These are phyloP conservation scores for Exophiala spinifera DNA, from an alignment of 2,329 filamentous ascomycete genomes.

Conservation along the genomic window DNA sequence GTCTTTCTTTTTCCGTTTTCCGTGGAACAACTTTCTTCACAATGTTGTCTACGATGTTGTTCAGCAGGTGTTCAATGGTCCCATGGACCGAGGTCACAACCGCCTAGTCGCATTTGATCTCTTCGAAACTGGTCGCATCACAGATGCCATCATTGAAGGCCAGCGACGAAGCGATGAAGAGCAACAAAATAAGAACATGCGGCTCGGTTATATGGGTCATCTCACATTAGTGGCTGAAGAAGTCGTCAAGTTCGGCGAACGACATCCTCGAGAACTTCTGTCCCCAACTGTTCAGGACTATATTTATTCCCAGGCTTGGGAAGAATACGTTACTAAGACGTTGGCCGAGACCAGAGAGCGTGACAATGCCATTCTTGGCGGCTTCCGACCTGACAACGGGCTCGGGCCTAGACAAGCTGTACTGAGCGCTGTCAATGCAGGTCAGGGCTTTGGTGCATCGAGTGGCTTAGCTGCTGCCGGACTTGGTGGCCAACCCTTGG, in stretches of 20 bases:
- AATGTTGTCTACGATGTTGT: slow-evolving; percentile 99
- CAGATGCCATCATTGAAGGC: slow-evolving; percentile 85
- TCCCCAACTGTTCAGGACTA: slow-evolving; percentile 81
- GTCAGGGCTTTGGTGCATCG: slow-evolving; percentile 58
- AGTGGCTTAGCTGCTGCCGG: slow-evolving; percentile 76
- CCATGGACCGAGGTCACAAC: slow-evolving; percentile 95
- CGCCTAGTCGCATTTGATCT: slow-evolving; percentile 84
- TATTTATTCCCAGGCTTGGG: slow-evolving; percentile 87
- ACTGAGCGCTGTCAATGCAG: slow-evolving; percentile 56
- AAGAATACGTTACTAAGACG: slow-evolving; percentile 89
- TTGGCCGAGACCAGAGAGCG: slow-evolving; percentile 90
- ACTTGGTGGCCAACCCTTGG: slow-evolving; percentile 61
- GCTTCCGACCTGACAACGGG: slow-evolving; percentile 86
- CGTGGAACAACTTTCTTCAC: slow-evolving; percentile 99
- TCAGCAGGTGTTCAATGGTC: slow-evolving; percentile 97
- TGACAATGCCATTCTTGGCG: slow-evolving; percentile 96
- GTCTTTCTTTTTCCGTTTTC: slow-evolving; percentile 98
- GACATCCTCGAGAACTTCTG: slow-evolving; percentile 82
- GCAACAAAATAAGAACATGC: slow-evolving; percentile 77
- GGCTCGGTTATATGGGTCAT: slow-evolving; percentile 97
- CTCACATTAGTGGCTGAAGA: slow-evolving; percentile 95
- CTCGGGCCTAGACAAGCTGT: slow-evolving; percentile 73
- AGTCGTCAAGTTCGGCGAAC: slow-evolving; percentile 96
- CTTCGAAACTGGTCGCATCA: slow-evolving; percentile 86
- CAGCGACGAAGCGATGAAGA: slow-evolving; percentile 84